Percentiles rank a stretch among this genome's conserved stretches.
These are phyloP conservation scores for Stereocaulon alpinum DNA, from an alignment of 495 filamentous ascomycete genomes.

Conservation along the genomic window DNA sequence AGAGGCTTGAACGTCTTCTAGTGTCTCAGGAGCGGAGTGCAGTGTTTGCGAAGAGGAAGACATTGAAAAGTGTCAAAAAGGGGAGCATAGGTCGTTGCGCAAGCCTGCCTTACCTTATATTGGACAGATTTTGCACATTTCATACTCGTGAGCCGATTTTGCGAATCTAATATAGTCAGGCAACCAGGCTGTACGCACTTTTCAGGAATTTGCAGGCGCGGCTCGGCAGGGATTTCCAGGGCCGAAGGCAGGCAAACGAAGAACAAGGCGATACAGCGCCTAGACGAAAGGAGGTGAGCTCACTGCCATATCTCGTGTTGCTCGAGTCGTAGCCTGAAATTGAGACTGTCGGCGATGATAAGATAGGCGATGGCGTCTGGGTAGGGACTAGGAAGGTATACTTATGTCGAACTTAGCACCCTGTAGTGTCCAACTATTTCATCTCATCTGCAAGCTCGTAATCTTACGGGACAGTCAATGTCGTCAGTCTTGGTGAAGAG, in stretches of 20 bases:
- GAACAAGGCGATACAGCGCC: background rate
- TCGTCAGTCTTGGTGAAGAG: background rate
- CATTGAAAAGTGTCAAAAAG: background rate
- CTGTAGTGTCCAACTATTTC: background rate
- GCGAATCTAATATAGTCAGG: background rate
- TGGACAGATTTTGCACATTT: background rate
- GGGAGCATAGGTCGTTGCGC: background rate
- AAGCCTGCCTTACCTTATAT: background rate
- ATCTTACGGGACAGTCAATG: background rate
- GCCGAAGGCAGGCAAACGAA: background rate
- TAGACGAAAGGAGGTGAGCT: background rate
- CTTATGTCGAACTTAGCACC: background rate
- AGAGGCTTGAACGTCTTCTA: background rate
- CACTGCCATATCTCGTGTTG: background rate
- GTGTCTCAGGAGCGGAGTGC: background rate
- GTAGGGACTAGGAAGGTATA: background rate
- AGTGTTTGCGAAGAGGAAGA: background rate
- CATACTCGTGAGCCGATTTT: background rate
- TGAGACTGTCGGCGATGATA: background rate
- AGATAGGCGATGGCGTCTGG: background rate
- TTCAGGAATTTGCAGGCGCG: background rate
- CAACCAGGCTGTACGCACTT: background rate
- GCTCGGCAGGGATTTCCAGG: background rate
- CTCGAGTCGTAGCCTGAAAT: background rate
- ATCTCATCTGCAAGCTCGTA: background rate